phyloP scores from a whole-genome alignment of 1,284 basidiomycete species.

The Ustilago trichophora region DNA sequence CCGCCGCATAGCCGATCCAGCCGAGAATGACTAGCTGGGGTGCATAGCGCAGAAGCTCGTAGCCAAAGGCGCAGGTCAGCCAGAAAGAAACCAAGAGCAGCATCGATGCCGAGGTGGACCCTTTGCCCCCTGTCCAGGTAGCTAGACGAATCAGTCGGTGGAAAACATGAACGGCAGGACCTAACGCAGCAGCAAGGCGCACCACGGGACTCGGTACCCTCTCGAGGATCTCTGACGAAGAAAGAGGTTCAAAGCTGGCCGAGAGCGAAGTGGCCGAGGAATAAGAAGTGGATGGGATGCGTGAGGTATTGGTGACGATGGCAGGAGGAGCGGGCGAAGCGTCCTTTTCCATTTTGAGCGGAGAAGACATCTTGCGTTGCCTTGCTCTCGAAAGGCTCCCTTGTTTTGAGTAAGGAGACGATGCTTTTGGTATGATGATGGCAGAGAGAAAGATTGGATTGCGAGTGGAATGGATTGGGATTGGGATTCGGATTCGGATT shows the following conservation, averaged over 20 bases:
- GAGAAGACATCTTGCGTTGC: conserved; percentile 25
- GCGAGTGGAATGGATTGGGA: too few relatives aligned
- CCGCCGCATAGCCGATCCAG: conserved; percentile 48
- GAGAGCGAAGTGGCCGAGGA: conserved; percentile 32
- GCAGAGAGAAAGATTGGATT: too few relatives aligned
- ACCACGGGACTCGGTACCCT: conserved; percentile 50
- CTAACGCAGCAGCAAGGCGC: conserved; percentile 42
- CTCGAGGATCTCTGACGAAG: conserved; percentile 49
- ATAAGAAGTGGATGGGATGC: conserved; percentile 29
- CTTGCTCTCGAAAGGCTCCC: too few relatives aligned
- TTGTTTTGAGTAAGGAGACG: too few relatives aligned
- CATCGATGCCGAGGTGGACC: conserved; percentile 46
- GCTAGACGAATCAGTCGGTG: conserved; percentile 55
- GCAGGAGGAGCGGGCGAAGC: conserved; percentile 20
- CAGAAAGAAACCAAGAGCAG: conserved; percentile 59
- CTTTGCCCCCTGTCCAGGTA: conserved; percentile 60
- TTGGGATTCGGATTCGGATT: too few relatives aligned
- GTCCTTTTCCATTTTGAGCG: conserved; percentile 27
- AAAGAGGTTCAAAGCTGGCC: conserved; percentile 37
- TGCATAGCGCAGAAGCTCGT: conserved; percentile 60
- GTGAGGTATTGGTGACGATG: conserved; percentile 28
- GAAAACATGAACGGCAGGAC: conserved; percentile 46
- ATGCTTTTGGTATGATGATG: too few relatives aligned
- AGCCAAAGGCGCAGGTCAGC: conserved; percentile 58
- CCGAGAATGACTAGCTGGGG: conserved; percentile 55